These are phyloP conservation scores for Kodamaea lidongshanica DNA, from an alignment of 805 yeast genomes.

Conservation along the genomic window DNA sequence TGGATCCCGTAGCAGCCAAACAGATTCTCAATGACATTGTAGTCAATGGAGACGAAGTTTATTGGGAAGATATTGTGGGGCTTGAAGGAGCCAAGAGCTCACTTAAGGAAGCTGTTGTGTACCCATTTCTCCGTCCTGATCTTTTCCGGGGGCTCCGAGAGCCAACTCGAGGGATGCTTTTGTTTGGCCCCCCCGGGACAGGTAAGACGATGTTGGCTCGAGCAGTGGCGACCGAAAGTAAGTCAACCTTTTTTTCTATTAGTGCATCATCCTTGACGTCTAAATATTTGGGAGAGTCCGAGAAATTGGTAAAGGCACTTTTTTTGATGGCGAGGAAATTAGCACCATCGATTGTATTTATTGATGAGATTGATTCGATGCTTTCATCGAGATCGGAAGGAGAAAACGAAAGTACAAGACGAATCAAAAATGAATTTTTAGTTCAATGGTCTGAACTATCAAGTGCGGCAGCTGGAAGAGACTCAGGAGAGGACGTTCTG, in stretches of 20 bases:
- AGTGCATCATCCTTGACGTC: conserved; percentile 88
- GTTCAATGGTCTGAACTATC: conserved; percentile 93
- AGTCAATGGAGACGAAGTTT: conserved; percentile 82
- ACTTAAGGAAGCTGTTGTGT: conserved; percentile 89
- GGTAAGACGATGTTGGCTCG: conserved; percentile 97
- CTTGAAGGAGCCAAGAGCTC: conserved; percentile 82
- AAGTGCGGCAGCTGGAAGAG: conserved; percentile 73
- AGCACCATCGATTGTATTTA: conserved; percentile 90
- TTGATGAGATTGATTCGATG: conserved; percentile 92
- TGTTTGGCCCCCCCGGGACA: conserved; percentile 99
- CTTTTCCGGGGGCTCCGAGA: conserved; percentile 84
- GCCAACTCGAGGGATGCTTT: conserved; percentile 92
- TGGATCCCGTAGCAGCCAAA: conserved; percentile 71
- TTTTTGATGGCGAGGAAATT: conserved; percentile 78
- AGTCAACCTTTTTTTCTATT: conserved; percentile 86
- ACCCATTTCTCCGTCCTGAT: conserved; percentile 92
- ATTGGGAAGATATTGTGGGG: conserved; percentile 96
- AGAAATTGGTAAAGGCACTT: conserved; percentile 83
- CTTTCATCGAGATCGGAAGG: conserved; percentile 70
- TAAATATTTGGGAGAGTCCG: conserved; percentile 85
- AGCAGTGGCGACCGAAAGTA: conserved; percentile 93
- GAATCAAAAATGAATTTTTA: conserved; percentile 88
- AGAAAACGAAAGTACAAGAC: conserved; percentile 81
- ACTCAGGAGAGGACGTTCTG: conserved; percentile 33
- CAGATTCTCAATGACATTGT: conserved; percentile 86